Base-by-base conservation (phyloP, 1,284 basidiomycete genomes). In the Melanopsichium pennsylvanicum region DNA sequence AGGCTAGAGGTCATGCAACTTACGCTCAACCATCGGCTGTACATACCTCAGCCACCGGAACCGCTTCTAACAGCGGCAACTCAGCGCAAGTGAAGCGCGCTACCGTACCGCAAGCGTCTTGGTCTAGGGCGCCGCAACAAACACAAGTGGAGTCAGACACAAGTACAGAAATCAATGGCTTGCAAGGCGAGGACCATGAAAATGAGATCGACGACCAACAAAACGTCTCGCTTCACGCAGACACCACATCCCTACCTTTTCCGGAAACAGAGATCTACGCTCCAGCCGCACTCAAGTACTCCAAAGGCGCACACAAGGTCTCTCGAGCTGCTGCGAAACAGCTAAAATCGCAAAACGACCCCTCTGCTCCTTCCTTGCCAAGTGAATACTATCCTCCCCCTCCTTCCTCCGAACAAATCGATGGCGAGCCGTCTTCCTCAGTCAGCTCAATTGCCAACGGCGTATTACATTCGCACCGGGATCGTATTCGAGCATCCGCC, bases 281-380 rank as follows among this genome's bases (percentile, higher is more conserved):
- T 11, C 67, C 67, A 3, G 67, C 67, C 5, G 67, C 67, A 15
- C 57, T 70, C 52, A 64, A 61, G 44, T 70, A 70, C 54, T 70
- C 67, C 5, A 60, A 60, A 37, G 61, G 52, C 5, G 67, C 67
- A 5, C 67, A 64, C 49, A 70, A 60, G 41, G 40, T 63, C 11
- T 59, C 66, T 22, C 41, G 43, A 11, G 8, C 43, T 15, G 10
- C 34, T 16, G 4, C 42, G 7, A 32, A 36, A 10, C 52, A 35
- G 15, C 6, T n/a, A n/a, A n/a, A n/a, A n/a, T n/a, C 40, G 1
- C 22, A 38, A 2, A 11, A 33, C 2, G 41, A 57, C 15, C 42
- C 62, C 19, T 54, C 58, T n/a, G 44, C 37, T 25, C 58, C 64
- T 11, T 9, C 54, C 15, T 16, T 57, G 4, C 36, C 47, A 1